Conservation (phyloP, 176 grass and related monocot species). For the Dendrocalamus sinicus region DNA sequence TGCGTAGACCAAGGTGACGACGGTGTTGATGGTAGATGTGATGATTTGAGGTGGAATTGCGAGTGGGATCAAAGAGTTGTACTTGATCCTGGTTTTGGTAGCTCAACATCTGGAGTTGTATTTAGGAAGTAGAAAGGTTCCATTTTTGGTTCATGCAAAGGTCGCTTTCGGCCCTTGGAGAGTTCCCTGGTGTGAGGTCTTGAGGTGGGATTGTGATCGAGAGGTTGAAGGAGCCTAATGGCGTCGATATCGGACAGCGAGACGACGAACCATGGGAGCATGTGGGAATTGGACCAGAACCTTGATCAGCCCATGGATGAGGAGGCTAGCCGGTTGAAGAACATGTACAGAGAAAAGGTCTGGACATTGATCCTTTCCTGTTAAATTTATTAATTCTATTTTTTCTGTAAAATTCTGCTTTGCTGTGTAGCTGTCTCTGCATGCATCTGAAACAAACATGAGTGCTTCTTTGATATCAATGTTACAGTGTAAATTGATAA, state of each 20-base stretch:
- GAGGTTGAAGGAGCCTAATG: conserved; percentile 53
- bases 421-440: conserved; percentile 10
- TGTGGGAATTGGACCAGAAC: conserved; percentile 79
- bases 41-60: conserved; percentile 38
- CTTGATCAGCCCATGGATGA: conserved; percentile 95
- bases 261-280: conserved; percentile 57
- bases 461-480: conserved; percentile 5
- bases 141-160: conserved; percentile 27
- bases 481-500: neutral
- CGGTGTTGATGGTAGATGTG: conserved; percentile 14
- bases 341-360: conserved; percentile 93
- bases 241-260: conserved; percentile 52
- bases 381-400: neutral
- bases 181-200: conserved; percentile 18
- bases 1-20: neutral
- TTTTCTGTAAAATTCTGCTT: neutral
- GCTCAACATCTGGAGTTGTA: neutral
- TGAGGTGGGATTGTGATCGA: conserved; percentile 23
- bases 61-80: neutral
- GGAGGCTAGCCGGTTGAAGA: conserved; percentile 60
- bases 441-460: conserved; percentile 28
- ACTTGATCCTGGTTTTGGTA: conserved; percentile 4
- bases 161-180: conserved; percentile 24
- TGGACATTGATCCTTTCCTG: conserved; percentile 18
- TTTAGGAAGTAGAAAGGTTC: conserved; percentile 2